Base-by-base conservation (phyloP, 257 asterid species). In the Thymus mandschuricus region DNA sequence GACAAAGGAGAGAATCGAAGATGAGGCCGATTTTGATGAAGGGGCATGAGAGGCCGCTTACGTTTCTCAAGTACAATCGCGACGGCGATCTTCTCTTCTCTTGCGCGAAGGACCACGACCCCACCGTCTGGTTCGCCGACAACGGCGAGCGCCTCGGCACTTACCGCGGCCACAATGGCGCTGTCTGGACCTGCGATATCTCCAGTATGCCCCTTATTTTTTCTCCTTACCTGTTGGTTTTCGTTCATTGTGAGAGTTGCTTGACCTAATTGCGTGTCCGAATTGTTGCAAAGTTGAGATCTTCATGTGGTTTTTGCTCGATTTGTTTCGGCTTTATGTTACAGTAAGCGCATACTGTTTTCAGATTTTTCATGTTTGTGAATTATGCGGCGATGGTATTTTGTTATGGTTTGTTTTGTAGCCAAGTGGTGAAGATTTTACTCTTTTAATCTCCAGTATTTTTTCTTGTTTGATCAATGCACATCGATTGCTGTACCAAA, bases 81-180 rank as follows among this genome's bases (percentile, higher is more conserved):
- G 99, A 94, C 1, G 99, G 99, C 0, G 99, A 94, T 77, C 86
- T 94, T 5, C 90, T 94, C 8, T 85, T 91, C 85, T 87, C 97
- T 1, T 94, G 99, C 63, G 99, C 97, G 4, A 94, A 94, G 71
- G 99, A 94, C 35, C 97, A 89, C 71, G 79, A 78, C 11, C 99
- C 99, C 3, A 91, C 96, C 13, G 92, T 89, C 15, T 94, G 97
- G 97, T 94, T 86, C 59, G 96, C 97, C 57, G 96, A 94, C 29
- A 89, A 86, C 33, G 99, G 99, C 69, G 99, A 94, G 78, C 88
- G 99, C 31, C 96, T 94, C 61, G 99, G 99, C 41, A 89, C 97
- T 34, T 94, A 89, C 68, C 91, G 88, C 50, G 99, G 97, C 56
- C 99, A 94, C 62, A 94, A 94, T 52, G 99, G 99, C 29, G 97